phyloP scores from a whole-genome alignment of 768 basidiomycete genomes.

The Daedalea quercina region DNA sequence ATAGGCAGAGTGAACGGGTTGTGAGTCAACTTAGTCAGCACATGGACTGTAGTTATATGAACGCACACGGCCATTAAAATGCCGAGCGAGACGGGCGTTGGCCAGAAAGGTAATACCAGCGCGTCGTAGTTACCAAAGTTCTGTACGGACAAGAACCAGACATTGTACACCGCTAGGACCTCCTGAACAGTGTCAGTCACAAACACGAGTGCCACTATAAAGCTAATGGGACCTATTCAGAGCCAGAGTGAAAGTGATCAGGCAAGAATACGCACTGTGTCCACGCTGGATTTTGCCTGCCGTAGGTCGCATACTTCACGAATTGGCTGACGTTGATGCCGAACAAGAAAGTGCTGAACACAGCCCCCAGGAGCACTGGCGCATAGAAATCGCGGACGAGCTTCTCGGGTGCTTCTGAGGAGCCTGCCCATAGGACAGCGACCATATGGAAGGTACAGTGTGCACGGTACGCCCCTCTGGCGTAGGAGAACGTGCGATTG shows the following conservation, averaged over 20 bases:
- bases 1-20: too few species aligned
- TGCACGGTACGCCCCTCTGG: too few species aligned
- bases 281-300: not conserved
- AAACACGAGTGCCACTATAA: not conserved
- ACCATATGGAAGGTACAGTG: too few species aligned
- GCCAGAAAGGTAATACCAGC: not conserved
- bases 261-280: not conserved
- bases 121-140: not conserved
- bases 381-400: not conserved
- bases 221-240: too few species aligned
- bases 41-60: not conserved
- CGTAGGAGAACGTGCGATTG: too few species aligned
- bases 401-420: not conserved
- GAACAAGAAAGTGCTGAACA: not conserved
- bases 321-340: not conserved
- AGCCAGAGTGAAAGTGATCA: too few species aligned
- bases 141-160: not conserved
- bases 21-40: too few species aligned
- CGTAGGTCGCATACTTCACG: not conserved
- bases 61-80: not conserved
- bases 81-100: not conserved
- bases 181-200: not conserved
- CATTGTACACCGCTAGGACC: not conserved
- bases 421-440: too few species aligned
- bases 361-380: not conserved